phyloP scores from a whole-genome alignment of 176 grass and related monocot genomes.

The Secale cereale region DNA sequence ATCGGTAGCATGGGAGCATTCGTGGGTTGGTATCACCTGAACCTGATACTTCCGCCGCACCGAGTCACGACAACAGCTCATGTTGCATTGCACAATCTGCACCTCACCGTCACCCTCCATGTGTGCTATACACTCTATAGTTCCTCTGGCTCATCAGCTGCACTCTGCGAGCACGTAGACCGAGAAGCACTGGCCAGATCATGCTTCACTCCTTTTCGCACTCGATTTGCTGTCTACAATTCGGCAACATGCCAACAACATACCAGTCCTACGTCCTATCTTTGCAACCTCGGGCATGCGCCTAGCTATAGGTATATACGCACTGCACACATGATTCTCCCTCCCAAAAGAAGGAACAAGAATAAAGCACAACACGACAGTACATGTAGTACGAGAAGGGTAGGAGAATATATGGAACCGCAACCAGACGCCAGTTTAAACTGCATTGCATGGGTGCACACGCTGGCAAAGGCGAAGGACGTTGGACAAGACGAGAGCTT shows the following conservation, averaged over 20 bases:
- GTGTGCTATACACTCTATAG: neutral
- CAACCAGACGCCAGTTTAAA: neutral
- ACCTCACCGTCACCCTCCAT: too few relatives aligned
- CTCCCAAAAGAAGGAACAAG: neutral
- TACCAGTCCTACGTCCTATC: neutral
- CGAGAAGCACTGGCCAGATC: neutral
- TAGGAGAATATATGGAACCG: neutral
- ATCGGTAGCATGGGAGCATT: too few relatives aligned
- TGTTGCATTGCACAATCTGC: too few relatives aligned
- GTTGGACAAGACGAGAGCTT: neutral
- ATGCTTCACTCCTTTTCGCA: neutral
- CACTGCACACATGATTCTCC: neutral
- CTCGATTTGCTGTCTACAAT: neutral
- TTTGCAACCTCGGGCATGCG: neutral
- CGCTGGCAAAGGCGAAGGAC: neutral
- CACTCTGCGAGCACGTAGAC: neutral
- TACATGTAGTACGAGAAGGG: neutral
- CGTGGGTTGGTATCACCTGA: too few relatives aligned
- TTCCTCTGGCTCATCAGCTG: neutral
- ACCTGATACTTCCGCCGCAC: too few relatives aligned
- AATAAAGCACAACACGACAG: neutral
- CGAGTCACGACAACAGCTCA: too few relatives aligned
- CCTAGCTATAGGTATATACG: too few relatives aligned
- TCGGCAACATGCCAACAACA: neutral
- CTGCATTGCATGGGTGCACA: too few relatives aligned